Base-by-base conservation (phyloP, 495 filamentous ascomycete species). In the Penicillium ucsense region DNA sequence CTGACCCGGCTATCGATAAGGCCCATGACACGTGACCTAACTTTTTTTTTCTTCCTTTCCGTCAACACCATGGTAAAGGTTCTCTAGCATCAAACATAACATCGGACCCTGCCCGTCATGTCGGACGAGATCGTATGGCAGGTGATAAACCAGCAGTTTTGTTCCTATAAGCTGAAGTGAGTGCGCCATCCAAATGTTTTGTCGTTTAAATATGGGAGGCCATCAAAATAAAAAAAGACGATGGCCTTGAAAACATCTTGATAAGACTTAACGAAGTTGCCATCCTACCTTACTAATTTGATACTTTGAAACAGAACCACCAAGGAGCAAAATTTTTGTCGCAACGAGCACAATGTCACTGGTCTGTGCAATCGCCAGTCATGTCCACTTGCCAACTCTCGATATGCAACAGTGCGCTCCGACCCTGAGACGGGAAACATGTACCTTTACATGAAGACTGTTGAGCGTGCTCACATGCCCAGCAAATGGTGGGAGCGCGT, bases 81-180 rank as follows among this genome's bases (percentile, higher is more conserved):
- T 50, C 48, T 51, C 31, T 42, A 54, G 45, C 35, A 46, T 43
- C 43, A 41, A 49, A 50, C 43, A 51, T 43, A 40, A 47, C 41
- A 41, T 46, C 35, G 38, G 33, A 52, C 48, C 43, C 33, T 50
- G 59, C 61, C 61, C 50, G 50, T 49, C 50, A 58, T 59, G 56
- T 94, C 88, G 39, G 92, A 98, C 76, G 92, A 97, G 66, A 94
- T 98, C 54, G 88, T 98, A 56, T 98, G 92, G 92, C 84, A 90
- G 59, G 82, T 94, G 46, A 94, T 95, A 47, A 88, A 89, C 65
- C 83, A 96, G 68, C 88, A 95, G 66, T 95, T 96, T 64, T 98
- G 92, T 70, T 82, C 87, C 41, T 97, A 89, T 73, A 97, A 96
- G 58, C 75, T 97, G 51, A 97, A 97, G 86, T 92, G 70, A 63